phyloP scores from a whole-genome alignment of 2,329 filamentous ascomycete genomes.

The Paecilomyces variotii region DNA sequence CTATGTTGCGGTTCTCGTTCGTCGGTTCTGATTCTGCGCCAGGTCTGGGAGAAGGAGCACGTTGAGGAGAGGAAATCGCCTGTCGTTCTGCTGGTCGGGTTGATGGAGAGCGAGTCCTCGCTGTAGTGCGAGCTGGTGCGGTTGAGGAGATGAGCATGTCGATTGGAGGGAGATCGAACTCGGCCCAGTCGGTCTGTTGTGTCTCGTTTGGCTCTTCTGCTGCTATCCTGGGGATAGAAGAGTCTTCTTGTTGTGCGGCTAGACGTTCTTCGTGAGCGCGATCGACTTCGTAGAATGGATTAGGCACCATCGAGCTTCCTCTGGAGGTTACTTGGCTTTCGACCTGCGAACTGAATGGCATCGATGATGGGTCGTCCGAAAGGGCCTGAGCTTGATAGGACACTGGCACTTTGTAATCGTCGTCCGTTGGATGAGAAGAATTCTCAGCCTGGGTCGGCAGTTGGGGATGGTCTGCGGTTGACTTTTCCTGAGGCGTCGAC shows the following conservation, averaged over 20 bases:
- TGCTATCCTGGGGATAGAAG: conserved; percentile 2
- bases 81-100: not conserved
- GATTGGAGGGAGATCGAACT: conserved; percentile 1
- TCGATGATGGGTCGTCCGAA: conserved; percentile 1
- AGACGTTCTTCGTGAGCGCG: conserved; percentile 10
- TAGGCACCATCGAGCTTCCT: conserved; percentile 15
- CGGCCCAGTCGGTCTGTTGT: not conserved
- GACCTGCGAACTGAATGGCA: not conserved
- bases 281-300: conserved; percentile 25
- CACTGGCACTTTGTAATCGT: not conserved
- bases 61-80: conserved; percentile 3
- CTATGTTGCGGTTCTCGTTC: not conserved
- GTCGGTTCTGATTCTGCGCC: not conserved
- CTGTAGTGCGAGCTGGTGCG: conserved; percentile 6
- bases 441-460: not conserved
- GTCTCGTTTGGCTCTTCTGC: not conserved
- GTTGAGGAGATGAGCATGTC: conserved; percentile 8
- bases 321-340: conserved; percentile 4
- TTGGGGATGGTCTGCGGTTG: not conserved
- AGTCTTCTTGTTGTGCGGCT: not conserved
- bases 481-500: not conserved
- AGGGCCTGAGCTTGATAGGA: not conserved
- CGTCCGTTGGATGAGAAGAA: not conserved
- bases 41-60: conserved; percentile 3
- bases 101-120: not conserved